Conservation (phyloP, 2,329 filamentous ascomycete species). For the Xylaria hypoxylon region DNA sequence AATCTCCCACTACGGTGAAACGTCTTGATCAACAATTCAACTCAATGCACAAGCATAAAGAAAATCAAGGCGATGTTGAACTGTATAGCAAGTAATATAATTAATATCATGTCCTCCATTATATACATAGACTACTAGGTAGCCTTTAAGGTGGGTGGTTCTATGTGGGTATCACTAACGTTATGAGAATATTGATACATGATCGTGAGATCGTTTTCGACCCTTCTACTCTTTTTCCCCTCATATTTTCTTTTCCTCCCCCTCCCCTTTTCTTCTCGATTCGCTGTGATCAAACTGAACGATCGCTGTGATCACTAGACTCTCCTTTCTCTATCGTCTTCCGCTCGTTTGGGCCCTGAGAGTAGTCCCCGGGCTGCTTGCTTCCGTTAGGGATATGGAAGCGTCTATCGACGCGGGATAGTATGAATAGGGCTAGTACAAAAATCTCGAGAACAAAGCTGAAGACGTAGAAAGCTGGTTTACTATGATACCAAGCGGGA, state of each 20-base stretch:
- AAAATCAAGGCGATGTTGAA: too few species aligned
- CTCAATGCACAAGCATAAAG: too few species aligned
- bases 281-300: background rate
- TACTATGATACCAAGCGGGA: constrained; percentile 50
- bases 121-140: background rate
- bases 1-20: too few species aligned
- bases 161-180: constrained; percentile 29
- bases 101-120: background rate
- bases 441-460: constrained; percentile 51
- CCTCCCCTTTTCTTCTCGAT: too few species aligned
- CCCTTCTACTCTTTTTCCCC: background rate
- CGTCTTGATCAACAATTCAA: too few species aligned
- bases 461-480: constrained; percentile 53
- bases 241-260: background rate
- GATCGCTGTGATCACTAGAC: constrained; percentile 22
- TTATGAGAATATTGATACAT: constrained; percentile 11
- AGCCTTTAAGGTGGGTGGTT: background rate
- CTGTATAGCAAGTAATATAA: too few species aligned
- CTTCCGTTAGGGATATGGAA: constrained; percentile 49
- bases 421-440: constrained; percentile 41
- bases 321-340: constrained; percentile 30
- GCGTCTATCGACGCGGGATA: constrained; percentile 44
- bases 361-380: constrained; percentile 45
- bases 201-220: constrained; percentile 1
- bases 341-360: constrained; percentile 24